These are phyloP conservation scores for Umbilicus rupestris DNA, from an alignment of 164 flowering plant species.

Conservation along the genomic window DNA sequence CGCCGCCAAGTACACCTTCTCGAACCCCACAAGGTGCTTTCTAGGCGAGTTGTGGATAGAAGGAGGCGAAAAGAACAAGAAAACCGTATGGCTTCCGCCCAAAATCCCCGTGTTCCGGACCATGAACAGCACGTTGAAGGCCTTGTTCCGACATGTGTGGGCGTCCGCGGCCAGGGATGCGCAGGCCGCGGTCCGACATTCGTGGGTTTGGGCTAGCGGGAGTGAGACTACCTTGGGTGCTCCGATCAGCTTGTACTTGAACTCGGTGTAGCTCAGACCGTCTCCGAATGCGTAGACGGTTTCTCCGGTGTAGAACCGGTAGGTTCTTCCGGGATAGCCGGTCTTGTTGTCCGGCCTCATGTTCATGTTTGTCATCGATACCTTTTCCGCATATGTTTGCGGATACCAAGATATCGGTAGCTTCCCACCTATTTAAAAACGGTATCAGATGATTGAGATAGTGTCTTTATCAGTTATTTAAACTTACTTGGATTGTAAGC, in stretches of 20 bases:
- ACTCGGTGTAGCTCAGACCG: conserved; percentile 64
- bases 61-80: conserved; percentile 69
- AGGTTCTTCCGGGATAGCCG: conserved; percentile 85
- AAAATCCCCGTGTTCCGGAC: conserved; percentile 50
- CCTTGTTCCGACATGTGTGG: conserved; percentile 36
- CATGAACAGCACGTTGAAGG: conserved; percentile 50
- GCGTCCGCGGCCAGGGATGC: conserved; percentile 42
- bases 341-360: conserved; percentile 81
- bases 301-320: conserved; percentile 81
- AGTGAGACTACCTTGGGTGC: conserved; percentile 55
- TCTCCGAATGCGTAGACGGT: conserved; percentile 72
- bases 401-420: conserved; percentile 99
- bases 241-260: conserved; percentile 44
- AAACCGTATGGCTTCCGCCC: conserved; percentile 63
- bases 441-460: not conserved
- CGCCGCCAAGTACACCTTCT: conserved; percentile 49
- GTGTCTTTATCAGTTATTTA: too few relatives aligned
- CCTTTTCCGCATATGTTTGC: conserved; percentile 63
- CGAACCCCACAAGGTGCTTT: conserved; percentile 78
- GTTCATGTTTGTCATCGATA: conserved; percentile 93
- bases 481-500: conserved; percentile 68
- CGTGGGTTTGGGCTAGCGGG: conserved; percentile 58
- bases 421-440: conserved; percentile 58
- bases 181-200: conserved; percentile 49
- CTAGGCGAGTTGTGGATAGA: conserved; percentile 57